Conservation (phyloP, 129 eudicot species). For the Saussurea involucrata region DNA sequence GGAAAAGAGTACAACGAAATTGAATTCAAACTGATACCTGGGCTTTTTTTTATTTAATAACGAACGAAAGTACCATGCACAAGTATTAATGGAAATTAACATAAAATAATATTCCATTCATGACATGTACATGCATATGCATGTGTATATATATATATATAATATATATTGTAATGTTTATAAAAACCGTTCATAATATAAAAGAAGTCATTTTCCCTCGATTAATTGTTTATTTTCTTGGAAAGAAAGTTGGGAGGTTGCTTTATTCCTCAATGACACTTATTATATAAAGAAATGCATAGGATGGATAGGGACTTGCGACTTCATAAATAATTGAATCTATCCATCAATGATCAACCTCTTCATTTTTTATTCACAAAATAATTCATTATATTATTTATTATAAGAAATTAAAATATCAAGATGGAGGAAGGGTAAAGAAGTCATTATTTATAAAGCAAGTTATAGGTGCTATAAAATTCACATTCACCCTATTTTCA, state of each 20-base stretch:
- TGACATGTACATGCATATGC: background rate
- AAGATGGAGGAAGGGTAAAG: background rate
- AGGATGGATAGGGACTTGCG: constrained; percentile 9
- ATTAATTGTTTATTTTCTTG: background rate
- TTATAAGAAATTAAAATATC: background rate
- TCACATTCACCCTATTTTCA: constrained; percentile 25
- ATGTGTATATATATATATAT: too few relatives aligned
- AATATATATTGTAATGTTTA: too few relatives aligned
- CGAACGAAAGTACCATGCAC: background rate
- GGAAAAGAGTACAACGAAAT: background rate
- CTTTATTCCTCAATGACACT: constrained; percentile 26
- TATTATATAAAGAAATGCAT: constrained; percentile 1
- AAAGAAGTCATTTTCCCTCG: constrained; percentile 17
- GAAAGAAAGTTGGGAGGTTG: constrained; percentile 16
- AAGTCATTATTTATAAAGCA: background rate
- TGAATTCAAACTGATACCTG: background rate
- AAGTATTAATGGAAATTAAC: too few relatives aligned
- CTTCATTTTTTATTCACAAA: background rate
- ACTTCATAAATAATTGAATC: constrained; percentile 3
- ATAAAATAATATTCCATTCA: background rate
- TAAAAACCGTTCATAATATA: constrained; percentile 16
- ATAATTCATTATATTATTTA: background rate
- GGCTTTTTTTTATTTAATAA: background rate
- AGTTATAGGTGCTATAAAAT: constrained; percentile 18
- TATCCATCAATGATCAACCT: constrained; percentile 1